A percentile compares a stretch with the other conserved stretches of the same genome.
Conservation (phyloP, 2,329 filamentous ascomycete species). For the Thermothelomyces thermophilus region DNA sequence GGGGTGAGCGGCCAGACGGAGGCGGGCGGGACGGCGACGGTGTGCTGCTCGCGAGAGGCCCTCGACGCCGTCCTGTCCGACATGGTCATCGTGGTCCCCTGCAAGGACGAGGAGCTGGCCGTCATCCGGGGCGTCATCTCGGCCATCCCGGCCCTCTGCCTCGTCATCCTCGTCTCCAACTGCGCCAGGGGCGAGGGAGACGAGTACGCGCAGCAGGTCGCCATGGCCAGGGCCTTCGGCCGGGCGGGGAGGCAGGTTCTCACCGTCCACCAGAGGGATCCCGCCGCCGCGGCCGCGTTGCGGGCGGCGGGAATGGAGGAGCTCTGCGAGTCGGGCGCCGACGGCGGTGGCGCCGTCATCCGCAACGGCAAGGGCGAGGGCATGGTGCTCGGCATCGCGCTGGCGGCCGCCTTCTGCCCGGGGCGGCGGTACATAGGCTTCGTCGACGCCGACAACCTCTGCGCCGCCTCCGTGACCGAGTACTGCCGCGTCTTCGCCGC, state of each 20-base stretch:
- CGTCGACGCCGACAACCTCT: conserved; percentile 31
- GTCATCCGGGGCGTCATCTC: conserved; percentile 27
- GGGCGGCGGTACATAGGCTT: conserved; percentile 28
- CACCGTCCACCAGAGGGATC: conserved; percentile 29
- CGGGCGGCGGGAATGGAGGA: conserved; percentile 21
- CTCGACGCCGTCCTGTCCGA: conserved; percentile 15
- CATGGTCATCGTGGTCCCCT: conserved; percentile 30
- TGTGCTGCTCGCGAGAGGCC: not conserved
- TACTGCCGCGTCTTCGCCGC: conserved; percentile 31
- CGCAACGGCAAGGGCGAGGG: conserved; percentile 30
- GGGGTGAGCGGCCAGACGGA: not conserved
- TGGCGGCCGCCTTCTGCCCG: conserved; percentile 24
- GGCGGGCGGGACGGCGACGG: not conserved
- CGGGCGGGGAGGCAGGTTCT: conserved; percentile 20
- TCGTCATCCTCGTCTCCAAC: conserved; percentile 30
- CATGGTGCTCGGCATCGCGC: conserved; percentile 29
- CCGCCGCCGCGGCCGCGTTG: conserved; percentile 24
- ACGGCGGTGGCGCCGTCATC: conserved; percentile 8
- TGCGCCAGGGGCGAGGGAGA: conserved; percentile 17
- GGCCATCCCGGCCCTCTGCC: conserved; percentile 27
- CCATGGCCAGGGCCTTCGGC: conserved; percentile 22
- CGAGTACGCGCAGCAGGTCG: conserved; percentile 22
- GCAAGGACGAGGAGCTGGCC: conserved; percentile 27
- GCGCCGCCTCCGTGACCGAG: conserved; percentile 28
- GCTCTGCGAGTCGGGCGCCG: conserved; percentile 18